phyloP scores from a whole-genome alignment of 1,284 basidiomycete genomes.

The Leccinum subrobustum region DNA sequence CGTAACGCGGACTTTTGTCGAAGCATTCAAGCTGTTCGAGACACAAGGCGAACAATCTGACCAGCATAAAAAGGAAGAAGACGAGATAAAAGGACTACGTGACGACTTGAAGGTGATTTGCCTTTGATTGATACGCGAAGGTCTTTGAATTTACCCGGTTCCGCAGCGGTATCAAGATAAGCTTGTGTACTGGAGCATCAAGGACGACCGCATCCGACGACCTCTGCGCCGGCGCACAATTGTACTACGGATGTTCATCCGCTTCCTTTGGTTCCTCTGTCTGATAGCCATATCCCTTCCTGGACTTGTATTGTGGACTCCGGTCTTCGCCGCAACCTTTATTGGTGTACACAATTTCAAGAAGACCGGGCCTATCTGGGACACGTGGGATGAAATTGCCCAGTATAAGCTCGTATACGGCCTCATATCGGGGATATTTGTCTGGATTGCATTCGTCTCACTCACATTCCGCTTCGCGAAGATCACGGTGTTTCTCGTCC shows the following conservation, averaged over 20 bases:
- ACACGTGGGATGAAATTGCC: conserved; percentile 85
- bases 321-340: conserved; percentile 67
- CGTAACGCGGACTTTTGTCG: conserved; percentile 69
- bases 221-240: conserved; percentile 58
- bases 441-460: conserved; percentile 55
- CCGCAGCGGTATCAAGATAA: conserved; percentile 70
- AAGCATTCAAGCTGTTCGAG: conserved; percentile 62
- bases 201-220: conserved; percentile 77
- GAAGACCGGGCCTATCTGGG: conserved; percentile 74
- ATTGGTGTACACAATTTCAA: conserved; percentile 68
- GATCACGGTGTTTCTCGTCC: conserved; percentile 58
- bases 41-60: conserved; percentile 24
- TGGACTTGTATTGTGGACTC: conserved; percentile 80
- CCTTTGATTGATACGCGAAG: neutral
- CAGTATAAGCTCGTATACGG: conserved; percentile 87
- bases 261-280: conserved; percentile 61
- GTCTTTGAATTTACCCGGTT: conserved; percentile 1
- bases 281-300: conserved; percentile 73
- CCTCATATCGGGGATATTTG: conserved; percentile 63
- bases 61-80: conserved; percentile 13
- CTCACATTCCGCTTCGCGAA: conserved; percentile 60
- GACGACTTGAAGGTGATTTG: conserved; percentile 61
- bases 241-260: conserved; percentile 54
- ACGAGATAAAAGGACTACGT: conserved; percentile 43
- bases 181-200: conserved; percentile 63